Evolutionary conservation across 2,329 filamentous ascomycete genomes (phyloP), one percentile per base, ranked within the genome.

Genomic region (Catunica adiposa): DNA sequence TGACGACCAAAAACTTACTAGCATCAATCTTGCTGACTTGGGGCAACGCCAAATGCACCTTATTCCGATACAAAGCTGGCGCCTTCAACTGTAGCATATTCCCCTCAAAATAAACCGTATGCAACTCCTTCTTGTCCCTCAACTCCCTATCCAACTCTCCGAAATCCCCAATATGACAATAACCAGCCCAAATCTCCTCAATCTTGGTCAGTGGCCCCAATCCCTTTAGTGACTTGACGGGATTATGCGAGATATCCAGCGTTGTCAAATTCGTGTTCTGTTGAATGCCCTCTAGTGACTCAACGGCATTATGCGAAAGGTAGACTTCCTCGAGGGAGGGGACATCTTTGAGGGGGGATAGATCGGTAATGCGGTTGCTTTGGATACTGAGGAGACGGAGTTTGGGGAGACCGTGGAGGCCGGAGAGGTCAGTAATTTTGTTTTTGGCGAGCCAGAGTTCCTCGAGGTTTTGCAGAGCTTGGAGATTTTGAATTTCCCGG

Each of bases 361-460:
- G 78, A 60, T 82, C 78, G 57, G 80, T 83, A 62, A 98, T 85
- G 53, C 92, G 85, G 72, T 98, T 98, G 42, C 89, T 92, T 69
- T 97, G 92, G 63, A 98, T 89, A 63, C 87, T 94, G 54, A 98
- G 80, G 53, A 97, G 86, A 60, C 83, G 84, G 48, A 98, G 77
- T 62, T 86, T 89, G 7, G 80, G 75, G 26, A 98, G 76, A 0
- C 79, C 76, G n/a, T 75, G 75, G 15, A 97, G 77, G 54, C 86
- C 84, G 60, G 78, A 81, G 60, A 97, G 80, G 64, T 89, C 79
- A 0, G 84, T 85, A 63, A 98, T 95, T 66, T 94, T 96, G 72
- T 96, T 96, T 76, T 95, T 97, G 57, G 87, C 92, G 17, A 97
- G 71, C 89, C 89, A 97, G 15, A 96, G 74, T 67, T 95, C 82